Base-by-base conservation (phyloP, 306 rosid species). In the Lathyrus sativus region DNA sequence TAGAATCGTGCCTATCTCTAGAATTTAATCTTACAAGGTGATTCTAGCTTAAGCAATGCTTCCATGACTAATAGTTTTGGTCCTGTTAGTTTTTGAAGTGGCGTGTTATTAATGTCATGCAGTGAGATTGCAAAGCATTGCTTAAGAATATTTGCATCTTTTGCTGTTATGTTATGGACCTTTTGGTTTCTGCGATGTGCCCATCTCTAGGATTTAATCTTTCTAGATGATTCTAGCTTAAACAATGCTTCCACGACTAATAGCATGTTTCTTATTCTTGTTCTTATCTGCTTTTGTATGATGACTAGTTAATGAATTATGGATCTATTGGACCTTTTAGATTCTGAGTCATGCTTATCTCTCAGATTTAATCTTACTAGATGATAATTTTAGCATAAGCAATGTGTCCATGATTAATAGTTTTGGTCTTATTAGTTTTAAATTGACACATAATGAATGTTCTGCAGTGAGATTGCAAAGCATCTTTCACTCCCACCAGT, bases 401-500 rank as follows among this genome's bases (percentile, higher is more conserved):
- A 44, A 14, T 66, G 37, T 51, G 42, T 72, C 38, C 44, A 38
- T 68, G 53, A 51, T 65, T 70, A 19, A 15, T 33, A 2, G 14
- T 54, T 50, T 26, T 35, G 24, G 0, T 50, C 6, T 22, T 65
- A 12, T 75, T 56, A 56, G 61, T 19, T 58, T 26, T 58, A 41
- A 73, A 38, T 37, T 70, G 63, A 65, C 49, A 11, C 35, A 67
- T 55, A 38, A 31, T 68, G 59, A 18, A 45, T 81, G 15, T 58
- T 22, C 7, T 76, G 71, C 84, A 95, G 99, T 66, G 99, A 95
- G 79, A 95, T 95, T 13, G 99, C 99, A 13, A 90, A 95, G 78
- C 97, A 91, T 78, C 97, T 95, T 3, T 87, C 96, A 3, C 99
- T 95, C 43, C 99, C 99, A 29, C 99, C 99, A 0, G 99, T 95